A percentile compares a stretch with the other conserved stretches of the same genome.
phyloP scores from a whole-genome alignment of 495 filamentous ascomycete genomes.

The Tuber indicum region DNA sequence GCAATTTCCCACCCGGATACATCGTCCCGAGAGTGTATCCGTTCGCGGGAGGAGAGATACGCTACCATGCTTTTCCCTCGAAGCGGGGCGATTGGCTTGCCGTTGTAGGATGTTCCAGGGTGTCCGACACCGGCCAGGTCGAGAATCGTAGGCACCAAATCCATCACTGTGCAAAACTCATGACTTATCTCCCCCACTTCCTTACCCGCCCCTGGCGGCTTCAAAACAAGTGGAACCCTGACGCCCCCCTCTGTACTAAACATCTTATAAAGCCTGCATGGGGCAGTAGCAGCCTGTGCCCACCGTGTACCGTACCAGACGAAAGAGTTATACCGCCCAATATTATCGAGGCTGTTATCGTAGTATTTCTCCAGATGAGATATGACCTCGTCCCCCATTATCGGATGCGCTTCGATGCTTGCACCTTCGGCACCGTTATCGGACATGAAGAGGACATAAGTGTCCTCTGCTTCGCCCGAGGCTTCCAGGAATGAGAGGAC shows the following conservation, averaged over 20 bases:
- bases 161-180: conserved; percentile 59
- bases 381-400: conserved; percentile 47
- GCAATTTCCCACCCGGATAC: conserved; percentile 45
- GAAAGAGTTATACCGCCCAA: conserved; percentile 56
- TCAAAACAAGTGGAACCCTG: conserved; percentile 47
- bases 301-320: conserved; percentile 62
- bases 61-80: conserved; percentile 47
- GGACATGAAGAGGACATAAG: conserved; percentile 58
- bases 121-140: conserved; percentile 57
- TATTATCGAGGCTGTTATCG: conserved; percentile 57
- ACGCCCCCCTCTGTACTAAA: conserved; percentile 60
- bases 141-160: conserved; percentile 56
- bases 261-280: conserved; percentile 57
- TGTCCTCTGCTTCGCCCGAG: conserved; percentile 58
- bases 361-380: conserved; percentile 57
- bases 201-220: conserved; percentile 22
- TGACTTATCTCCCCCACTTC: conserved; percentile 47
- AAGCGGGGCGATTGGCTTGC: conserved; percentile 55
- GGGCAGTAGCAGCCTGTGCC: conserved; percentile 59
- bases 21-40: conserved; percentile 31
- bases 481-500: conserved; percentile 52
- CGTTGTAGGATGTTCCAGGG: conserved; percentile 53
- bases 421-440: conserved; percentile 62
- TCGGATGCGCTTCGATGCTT: conserved; percentile 56
- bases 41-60: conserved; percentile 8